Evolutionary conservation across 1,284 basidiomycete species (phyloP).

Genomic region (Ganoderma multipileum): DNA sequence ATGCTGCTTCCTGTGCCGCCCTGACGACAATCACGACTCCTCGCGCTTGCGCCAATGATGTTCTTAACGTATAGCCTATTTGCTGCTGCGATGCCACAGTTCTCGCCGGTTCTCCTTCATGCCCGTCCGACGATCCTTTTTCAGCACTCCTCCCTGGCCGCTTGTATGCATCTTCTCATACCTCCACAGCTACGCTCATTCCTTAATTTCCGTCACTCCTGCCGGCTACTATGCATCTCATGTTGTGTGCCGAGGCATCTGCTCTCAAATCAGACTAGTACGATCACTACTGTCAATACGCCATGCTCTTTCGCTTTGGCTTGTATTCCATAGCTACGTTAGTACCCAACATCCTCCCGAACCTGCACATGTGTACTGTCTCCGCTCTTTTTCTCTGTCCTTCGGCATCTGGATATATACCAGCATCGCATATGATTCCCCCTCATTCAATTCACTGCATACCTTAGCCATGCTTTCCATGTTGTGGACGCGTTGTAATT

Average conservation of each 20-base stretch:
- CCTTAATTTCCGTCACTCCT: constrained; percentile 3
- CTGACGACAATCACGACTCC: constrained; percentile 16
- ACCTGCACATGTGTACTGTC: constrained; percentile 16
- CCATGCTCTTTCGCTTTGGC: constrained; percentile 16
- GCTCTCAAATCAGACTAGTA: constrained; percentile 20
- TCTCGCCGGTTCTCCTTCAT: constrained; percentile 7
- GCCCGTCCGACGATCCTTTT: constrained; percentile 3
- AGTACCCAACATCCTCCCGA: constrained; percentile 3
- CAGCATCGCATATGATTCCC: constrained; percentile 16
- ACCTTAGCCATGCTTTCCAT: constrained; percentile 22
- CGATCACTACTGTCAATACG: constrained; percentile 1
- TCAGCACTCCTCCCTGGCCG: not conserved
- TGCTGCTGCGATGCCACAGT: constrained; percentile 15
- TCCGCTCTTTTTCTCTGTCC: not conserved
- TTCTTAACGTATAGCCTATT: constrained; percentile 31
- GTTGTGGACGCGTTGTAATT: constrained; percentile 28
- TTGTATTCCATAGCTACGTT: constrained; percentile 31
- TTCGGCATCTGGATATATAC: constrained; percentile 11
- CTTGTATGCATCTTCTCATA: constrained; percentile 7
- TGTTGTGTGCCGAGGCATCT: constrained; percentile 18
- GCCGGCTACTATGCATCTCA: not conserved
- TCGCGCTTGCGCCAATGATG: constrained; percentile 1
- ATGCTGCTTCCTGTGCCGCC: constrained; percentile 16
- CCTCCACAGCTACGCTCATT: constrained; percentile 4
- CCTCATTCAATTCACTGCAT: constrained; percentile 5